A percentile compares a stretch with the other conserved stretches of the same genome.
Evolutionary conservation across 116 monocot species (phyloP).

Genomic region (Phalaenopsis hybrid): DNA sequence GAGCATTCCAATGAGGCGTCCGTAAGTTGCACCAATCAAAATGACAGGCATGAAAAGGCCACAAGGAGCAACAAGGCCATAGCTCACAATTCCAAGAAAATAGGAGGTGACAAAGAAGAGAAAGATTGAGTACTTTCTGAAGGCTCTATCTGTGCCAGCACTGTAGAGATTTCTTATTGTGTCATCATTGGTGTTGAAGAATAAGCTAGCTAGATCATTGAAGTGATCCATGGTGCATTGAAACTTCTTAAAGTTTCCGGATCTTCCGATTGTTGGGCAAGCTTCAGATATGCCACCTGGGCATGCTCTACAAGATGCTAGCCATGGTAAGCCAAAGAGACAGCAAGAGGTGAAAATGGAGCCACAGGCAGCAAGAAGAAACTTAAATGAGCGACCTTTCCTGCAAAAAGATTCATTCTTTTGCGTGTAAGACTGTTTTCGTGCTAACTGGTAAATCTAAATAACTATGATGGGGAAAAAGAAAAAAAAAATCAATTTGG

Average conservation of each 20-base stretch:
- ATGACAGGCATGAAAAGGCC: slow-evolving; percentile 92
- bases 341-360: slow-evolving; percentile 78
- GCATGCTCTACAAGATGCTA: slow-evolving; percentile 78
- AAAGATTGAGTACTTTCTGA: slow-evolving; percentile 53
- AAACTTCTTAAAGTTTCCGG: slow-evolving; percentile 78
- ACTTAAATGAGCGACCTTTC: slow-evolving; percentile 46
- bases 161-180: slow-evolving; percentile 72
- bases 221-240: slow-evolving; percentile 70
- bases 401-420: slow-evolving; percentile 26
- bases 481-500: not conserved
- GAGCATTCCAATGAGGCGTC: slow-evolving; percentile 70
- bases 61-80: slow-evolving; percentile 68
- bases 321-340: slow-evolving; percentile 77
- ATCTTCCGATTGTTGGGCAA: slow-evolving; percentile 69
- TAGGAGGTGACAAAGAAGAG: slow-evolving; percentile 70
- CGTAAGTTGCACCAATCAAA: slow-evolving; percentile 82
- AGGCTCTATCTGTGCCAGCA: slow-evolving; percentile 66
- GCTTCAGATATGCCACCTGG: slow-evolving; percentile 32
- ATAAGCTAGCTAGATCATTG: slow-evolving; percentile 87
- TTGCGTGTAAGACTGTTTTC: no score
- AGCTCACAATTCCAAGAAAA: slow-evolving; percentile 84
- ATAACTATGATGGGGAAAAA: not conserved
- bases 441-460: not conserved
- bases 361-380: slow-evolving; percentile 53
- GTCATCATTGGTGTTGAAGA: slow-evolving; percentile 88